phyloP scores from a whole-genome alignment of 805 yeast species.

The Candida odintsovae region DNA sequence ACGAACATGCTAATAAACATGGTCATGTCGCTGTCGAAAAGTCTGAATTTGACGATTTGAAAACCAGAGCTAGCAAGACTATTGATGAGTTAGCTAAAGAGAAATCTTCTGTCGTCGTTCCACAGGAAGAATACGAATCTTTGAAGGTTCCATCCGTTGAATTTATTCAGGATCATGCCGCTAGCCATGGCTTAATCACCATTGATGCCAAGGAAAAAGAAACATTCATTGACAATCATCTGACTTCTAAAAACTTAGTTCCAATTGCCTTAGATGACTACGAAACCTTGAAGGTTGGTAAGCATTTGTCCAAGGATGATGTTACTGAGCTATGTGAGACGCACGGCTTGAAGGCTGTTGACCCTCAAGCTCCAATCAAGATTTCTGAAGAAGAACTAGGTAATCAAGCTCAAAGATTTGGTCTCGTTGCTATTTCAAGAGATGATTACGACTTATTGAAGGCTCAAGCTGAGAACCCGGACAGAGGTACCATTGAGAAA shows the following conservation, averaged over 20 bases:
- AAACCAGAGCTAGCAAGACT: constrained; percentile 17
- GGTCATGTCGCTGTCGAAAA: too few relatives aligned
- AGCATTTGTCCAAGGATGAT: constrained; percentile 15
- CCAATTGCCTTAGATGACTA: constrained; percentile 13
- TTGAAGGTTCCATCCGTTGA: constrained; percentile 4
- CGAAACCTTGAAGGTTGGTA: constrained; percentile 1
- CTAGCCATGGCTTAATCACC: constrained; percentile 8
- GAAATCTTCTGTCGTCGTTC: constrained; percentile 19
- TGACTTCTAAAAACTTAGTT: not conserved
- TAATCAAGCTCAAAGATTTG: constrained; percentile 1
- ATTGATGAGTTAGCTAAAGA: constrained; percentile 13
- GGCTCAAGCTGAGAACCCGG: constrained; percentile 16
- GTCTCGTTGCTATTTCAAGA: constrained; percentile 3
- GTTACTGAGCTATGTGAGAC: constrained; percentile 17
- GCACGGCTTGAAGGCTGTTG: not conserved
- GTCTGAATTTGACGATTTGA: constrained; percentile 1
- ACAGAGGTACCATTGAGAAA: constrained; percentile 6
- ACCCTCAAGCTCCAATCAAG: not conserved
- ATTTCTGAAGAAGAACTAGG: not conserved
- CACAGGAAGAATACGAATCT: constrained; percentile 18
- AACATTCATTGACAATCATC: not conserved
- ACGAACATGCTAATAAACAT: too few relatives aligned
- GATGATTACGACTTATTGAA: constrained; percentile 3
- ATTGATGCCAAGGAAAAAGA: constrained; percentile 5
- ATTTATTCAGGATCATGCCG: constrained; percentile 3